Evolutionary conservation across 2,329 filamentous ascomycete genomes (phyloP).

Genomic region (Talaromyces sp.): DNA sequence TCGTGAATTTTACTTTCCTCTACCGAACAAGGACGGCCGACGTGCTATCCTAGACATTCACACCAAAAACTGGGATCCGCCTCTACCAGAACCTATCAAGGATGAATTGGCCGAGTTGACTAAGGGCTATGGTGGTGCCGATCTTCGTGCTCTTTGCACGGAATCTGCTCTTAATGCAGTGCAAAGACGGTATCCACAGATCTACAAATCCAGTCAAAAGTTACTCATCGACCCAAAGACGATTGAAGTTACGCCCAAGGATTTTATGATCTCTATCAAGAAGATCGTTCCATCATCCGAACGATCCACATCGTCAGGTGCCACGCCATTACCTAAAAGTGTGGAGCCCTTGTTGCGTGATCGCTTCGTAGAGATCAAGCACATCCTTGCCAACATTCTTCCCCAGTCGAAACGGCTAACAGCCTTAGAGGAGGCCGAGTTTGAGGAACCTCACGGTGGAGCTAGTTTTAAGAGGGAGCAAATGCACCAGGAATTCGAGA

Average conservation of each 20-base stretch:
- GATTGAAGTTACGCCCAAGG: slow-evolving; percentile 83
- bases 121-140: slow-evolving; percentile 95
- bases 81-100: slow-evolving; percentile 73
- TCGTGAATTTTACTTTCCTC: slow-evolving; percentile 94
- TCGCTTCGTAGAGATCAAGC: slow-evolving; percentile 67
- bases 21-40: slow-evolving; percentile 76
- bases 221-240: slow-evolving; percentile 79
- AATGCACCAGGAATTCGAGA: slow-evolving; percentile 75
- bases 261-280: slow-evolving; percentile 96
- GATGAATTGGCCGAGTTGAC: slow-evolving; percentile 76
- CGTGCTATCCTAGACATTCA: slow-evolving; percentile 91
- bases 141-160: slow-evolving; percentile 88
- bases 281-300: slow-evolving; percentile 96
- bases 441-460: slow-evolving; percentile 76
- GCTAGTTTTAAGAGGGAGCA: slow-evolving; percentile 82
- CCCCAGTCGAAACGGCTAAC: slow-evolving; percentile 83
- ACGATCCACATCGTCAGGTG: slow-evolving; percentile 78
- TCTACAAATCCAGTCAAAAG: slow-evolving; percentile 87
- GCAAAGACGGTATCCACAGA: slow-evolving; percentile 92
- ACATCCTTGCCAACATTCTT: slow-evolving; percentile 68
- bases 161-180: slow-evolving; percentile 95
- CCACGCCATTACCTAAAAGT: slow-evolving; percentile 71
- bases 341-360: slow-evolving; percentile 77
- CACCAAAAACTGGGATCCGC: slow-evolving; percentile 84
- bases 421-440: slow-evolving; percentile 91